Evolutionary conservation across 2,329 filamentous ascomycete species (phyloP).

Genomic region (Trichoderma koningiopsis): DNA sequence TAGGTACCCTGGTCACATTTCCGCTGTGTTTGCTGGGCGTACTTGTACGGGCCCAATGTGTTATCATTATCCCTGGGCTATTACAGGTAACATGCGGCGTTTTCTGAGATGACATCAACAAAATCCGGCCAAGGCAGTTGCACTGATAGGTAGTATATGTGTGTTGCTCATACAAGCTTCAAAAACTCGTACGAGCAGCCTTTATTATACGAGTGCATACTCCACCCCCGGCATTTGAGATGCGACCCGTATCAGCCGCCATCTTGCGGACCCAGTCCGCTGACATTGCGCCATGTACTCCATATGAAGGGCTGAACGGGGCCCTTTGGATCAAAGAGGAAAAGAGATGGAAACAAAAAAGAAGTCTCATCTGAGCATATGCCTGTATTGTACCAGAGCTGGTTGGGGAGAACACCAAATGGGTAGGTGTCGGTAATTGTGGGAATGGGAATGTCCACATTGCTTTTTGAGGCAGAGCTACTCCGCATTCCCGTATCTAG

Average conservation of each 20-base stretch:
- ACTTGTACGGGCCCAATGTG: not conserved
- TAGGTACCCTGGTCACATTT: not conserved
- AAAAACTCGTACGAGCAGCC: not conserved
- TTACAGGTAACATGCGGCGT: not conserved
- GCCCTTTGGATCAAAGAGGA: slow-evolving; percentile 5
- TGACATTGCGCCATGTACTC: slow-evolving; percentile 21
- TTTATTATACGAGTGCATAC: not conserved
- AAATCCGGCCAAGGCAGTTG: not conserved
- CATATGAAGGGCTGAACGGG: slow-evolving; percentile 5
- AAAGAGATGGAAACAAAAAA: not conserved
- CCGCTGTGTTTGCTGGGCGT: not conserved
- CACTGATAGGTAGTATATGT: not conserved
- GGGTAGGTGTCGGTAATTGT: not conserved
- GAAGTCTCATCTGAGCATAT: not conserved
- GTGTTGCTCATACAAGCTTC: not conserved
- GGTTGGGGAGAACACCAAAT: not conserved
- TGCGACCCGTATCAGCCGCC: slow-evolving; percentile 4
- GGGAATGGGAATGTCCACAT: slow-evolving; percentile 4
- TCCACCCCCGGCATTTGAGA: slow-evolving; percentile 18
- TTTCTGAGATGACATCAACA: not conserved
- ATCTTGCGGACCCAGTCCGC: slow-evolving; percentile 5
- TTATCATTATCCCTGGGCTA: not conserved
- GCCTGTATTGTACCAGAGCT: not conserved
- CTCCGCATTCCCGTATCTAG: slow-evolving; percentile 11
- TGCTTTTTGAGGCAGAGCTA: not conserved